These are phyloP conservation scores for Hyphopichia wangnamkhiaoensis DNA, from an alignment of 1,139 yeast genomes.

Conservation along the genomic window DNA sequence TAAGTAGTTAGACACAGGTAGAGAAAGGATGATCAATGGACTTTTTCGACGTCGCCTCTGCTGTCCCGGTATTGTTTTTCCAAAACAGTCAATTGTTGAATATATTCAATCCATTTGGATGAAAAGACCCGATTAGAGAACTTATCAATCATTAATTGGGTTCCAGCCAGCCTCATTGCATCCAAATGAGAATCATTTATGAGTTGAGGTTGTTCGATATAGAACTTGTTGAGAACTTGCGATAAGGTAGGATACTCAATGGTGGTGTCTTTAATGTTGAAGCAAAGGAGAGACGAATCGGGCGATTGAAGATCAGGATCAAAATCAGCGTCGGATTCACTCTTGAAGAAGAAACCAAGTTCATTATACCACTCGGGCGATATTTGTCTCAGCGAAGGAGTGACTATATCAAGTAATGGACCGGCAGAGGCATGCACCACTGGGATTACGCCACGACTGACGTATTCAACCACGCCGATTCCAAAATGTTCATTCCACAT, in stretches of 20 bases:
- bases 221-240: slow-evolving; percentile 35
- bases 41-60: slow-evolving; percentile 40
- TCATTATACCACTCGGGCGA: slow-evolving; percentile 36
- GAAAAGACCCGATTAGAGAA: slow-evolving; percentile 73
- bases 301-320: slow-evolving; percentile 28
- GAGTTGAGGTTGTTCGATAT: slow-evolving; percentile 42
- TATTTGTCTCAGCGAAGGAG: slow-evolving; percentile 17
- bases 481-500: slow-evolving; percentile 99
- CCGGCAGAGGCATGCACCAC: slow-evolving; percentile 92
- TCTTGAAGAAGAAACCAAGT: slow-evolving; percentile 76
- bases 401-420: slow-evolving; percentile 82
- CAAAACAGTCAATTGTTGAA: slow-evolving; percentile 37
- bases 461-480: slow-evolving; percentile 92
- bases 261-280: slow-evolving; percentile 15
- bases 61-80: slow-evolving; percentile 41
- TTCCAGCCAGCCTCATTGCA: slow-evolving; percentile 54
- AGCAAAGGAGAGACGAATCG: slow-evolving; percentile 15
- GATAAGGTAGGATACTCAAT: slow-evolving; percentile 43
- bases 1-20: background rate
- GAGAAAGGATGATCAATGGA: slow-evolving; percentile 25
- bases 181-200: slow-evolving; percentile 33
- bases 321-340: slow-evolving; percentile 61
- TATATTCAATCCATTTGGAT: slow-evolving; percentile 54
- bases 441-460: slow-evolving; percentile 85
- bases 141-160: slow-evolving; percentile 50